Conservation (phyloP, 139 green algal species). For the Chlamydomonas sp. region DNA sequence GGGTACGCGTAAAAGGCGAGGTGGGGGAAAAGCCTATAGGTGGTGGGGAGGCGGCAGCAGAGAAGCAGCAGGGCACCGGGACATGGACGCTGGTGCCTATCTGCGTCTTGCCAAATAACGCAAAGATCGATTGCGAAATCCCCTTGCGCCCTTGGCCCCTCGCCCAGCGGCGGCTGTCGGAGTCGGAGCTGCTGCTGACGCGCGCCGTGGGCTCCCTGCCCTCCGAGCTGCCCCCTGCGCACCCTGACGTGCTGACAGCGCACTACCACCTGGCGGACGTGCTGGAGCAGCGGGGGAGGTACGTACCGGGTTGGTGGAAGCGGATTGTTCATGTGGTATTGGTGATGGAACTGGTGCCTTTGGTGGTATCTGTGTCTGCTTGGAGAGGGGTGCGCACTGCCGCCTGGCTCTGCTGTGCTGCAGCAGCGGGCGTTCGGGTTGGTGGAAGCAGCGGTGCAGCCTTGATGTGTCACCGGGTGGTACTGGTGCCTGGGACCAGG, state of each 20-base stretch:
- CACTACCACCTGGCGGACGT: conserved; percentile 16
- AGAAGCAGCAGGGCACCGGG: neutral
- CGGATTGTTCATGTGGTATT: too few species aligned
- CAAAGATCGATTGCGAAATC: too few species aligned
- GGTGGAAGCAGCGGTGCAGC: too few species aligned
- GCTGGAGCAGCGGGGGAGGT: conserved; percentile 17
- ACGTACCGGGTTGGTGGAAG: neutral
- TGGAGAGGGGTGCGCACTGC: neutral
- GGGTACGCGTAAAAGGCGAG: neutral
- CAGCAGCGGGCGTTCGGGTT: too few species aligned
- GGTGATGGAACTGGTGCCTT: neutral
- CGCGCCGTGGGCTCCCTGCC: neutral
- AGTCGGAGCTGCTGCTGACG: conserved; percentile 5
- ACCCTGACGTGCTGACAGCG: conserved; percentile 1
- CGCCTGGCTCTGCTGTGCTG: too few species aligned
- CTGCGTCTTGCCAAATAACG: neutral
- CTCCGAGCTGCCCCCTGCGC: neutral
- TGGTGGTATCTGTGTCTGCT: neutral
- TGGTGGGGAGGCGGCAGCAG: too few species aligned
- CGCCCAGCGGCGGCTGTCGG: neutral
- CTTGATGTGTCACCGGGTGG: too few species aligned
- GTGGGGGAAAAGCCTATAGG: neutral
- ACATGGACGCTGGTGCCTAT: neutral
- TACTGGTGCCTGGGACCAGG: too few species aligned
- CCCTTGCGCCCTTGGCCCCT: neutral